Percentiles rank a stretch among this genome's conserved stretches.
Conservation (phyloP, 2,329 filamentous ascomycete species). For the Cladosporium austrohemisphaericum region DNA sequence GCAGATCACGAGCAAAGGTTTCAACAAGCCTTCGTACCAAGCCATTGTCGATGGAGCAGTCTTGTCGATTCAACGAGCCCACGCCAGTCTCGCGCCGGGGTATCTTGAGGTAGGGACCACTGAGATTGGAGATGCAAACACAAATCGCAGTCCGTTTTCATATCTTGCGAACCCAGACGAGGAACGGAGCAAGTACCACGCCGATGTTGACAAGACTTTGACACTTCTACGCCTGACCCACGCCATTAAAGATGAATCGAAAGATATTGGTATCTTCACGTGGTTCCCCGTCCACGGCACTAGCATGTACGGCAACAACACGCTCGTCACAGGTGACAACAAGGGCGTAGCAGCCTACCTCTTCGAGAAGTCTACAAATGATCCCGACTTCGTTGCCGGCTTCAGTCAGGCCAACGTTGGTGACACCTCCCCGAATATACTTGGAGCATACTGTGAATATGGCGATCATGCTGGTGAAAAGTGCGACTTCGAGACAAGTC, state of each 20-base stretch:
- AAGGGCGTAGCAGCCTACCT: conserved; percentile 88
- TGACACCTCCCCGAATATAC: conserved; percentile 83
- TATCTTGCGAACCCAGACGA: conserved; percentile 80
- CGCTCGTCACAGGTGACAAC: conserved; percentile 87
- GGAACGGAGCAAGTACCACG: conserved; percentile 67
- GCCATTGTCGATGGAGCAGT: conserved; percentile 85
- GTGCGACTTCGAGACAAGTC: conserved; percentile 78
- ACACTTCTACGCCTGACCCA: conserved; percentile 68
- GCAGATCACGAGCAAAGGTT: conserved; percentile 83
- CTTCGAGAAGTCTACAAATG: conserved; percentile 63
- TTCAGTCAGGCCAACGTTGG: conserved; percentile 91
- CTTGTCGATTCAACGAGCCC: conserved; percentile 75
- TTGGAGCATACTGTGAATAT: conserved; percentile 87
- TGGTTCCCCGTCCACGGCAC: conserved; percentile 95
- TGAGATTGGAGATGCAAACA: conserved; percentile 70
- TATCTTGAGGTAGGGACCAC: conserved; percentile 67
- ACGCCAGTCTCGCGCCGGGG: conserved; percentile 66
- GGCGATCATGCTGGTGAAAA: conserved; percentile 59
- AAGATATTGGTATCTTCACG: conserved; percentile 75
- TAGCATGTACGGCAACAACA: conserved; percentile 87
- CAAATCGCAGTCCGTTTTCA: conserved; percentile 83
- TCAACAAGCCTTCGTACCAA: conserved; percentile 79
- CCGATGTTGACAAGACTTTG: conserved; percentile 70
- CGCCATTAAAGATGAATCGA: conserved; percentile 66
- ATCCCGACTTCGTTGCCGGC: conserved; percentile 75